phyloP scores from a whole-genome alignment of 805 yeast species.

The Komagataella pastoris region DNA sequence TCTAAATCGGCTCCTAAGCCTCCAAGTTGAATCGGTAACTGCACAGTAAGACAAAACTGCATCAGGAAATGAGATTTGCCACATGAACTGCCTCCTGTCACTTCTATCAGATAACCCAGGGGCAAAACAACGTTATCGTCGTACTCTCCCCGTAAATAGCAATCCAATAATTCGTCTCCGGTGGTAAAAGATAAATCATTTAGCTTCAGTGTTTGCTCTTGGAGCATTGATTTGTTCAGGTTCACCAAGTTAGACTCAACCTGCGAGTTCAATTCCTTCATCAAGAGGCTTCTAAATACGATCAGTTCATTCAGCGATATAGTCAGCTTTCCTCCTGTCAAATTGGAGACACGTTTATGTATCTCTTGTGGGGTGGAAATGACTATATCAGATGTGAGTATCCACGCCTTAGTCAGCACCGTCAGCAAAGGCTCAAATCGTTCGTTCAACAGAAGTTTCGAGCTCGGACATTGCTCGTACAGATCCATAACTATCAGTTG shows the following conservation, averaged over 20 bases:
- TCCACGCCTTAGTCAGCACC: not conserved
- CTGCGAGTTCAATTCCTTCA: not conserved
- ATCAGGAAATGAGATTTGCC: constrained; percentile 78
- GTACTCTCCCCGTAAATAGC: constrained; percentile 26
- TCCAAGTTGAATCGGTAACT: constrained; percentile 29
- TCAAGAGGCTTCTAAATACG: not conserved
- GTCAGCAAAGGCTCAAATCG: not conserved
- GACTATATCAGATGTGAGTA: not conserved
- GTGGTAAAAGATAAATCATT: constrained; percentile 25
- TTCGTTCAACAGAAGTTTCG: constrained; percentile 5
- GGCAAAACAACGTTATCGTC: constrained; percentile 27
- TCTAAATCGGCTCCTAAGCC: constrained; percentile 22
- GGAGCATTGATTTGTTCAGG: not conserved
- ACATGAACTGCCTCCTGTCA: constrained; percentile 73
- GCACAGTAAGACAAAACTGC: constrained; percentile 51
- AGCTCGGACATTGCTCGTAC: constrained; percentile 5
- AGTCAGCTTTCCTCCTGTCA: not conserved
- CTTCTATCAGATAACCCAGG: constrained; percentile 48
- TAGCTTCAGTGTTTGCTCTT: not conserved
- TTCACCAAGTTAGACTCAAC: not conserved
- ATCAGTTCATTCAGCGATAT: not conserved
- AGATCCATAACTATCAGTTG: constrained; percentile 4
- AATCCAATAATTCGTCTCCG: constrained; percentile 39
- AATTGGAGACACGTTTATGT: not conserved
- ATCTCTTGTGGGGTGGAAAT: not conserved